A percentile compares a stretch with the other conserved stretches of the same genome.
Conservation (phyloP, 2,329 filamentous ascomycete genomes). For the Tolypocladium nubicola region DNA sequence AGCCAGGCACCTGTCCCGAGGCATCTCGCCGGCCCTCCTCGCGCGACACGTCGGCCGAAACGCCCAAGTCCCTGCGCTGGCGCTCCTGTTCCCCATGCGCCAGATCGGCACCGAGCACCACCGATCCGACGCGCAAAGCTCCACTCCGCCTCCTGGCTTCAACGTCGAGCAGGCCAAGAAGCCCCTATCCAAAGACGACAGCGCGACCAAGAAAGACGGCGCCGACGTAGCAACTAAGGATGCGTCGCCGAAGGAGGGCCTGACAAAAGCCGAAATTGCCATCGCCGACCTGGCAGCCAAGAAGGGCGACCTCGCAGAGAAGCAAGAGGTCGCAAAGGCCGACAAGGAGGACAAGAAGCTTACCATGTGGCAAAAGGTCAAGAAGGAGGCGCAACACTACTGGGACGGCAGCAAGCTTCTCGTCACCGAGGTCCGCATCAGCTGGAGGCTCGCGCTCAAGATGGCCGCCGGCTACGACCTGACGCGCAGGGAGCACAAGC, state of each 20-base stretch:
- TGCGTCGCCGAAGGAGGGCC: conserved; percentile 21
- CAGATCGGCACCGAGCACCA: conserved; percentile 50
- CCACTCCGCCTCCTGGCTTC: conserved; percentile 77
- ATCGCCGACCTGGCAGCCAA: conserved; percentile 53
- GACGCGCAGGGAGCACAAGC: conserved; percentile 83
- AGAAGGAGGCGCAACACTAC: conserved; percentile 88
- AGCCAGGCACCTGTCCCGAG: conserved; percentile 37
- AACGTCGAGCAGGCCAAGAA: conserved; percentile 85
- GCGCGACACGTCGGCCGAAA: conserved; percentile 35
- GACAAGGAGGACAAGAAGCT: conserved; percentile 73
- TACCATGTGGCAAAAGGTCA: conserved; percentile 84
- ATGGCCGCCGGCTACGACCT: conserved; percentile 98
- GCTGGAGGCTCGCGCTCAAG: conserved; percentile 80
- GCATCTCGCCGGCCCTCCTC: conserved; percentile 35
- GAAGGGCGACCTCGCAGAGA: conserved; percentile 51
- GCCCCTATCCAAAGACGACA: conserved; percentile 52
- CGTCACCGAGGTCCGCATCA: conserved; percentile 86
- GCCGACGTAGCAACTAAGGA: conserved; percentile 15
- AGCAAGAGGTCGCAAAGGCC: conserved; percentile 43
- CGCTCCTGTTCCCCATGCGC: conserved; percentile 46
- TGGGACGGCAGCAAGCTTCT: conserved; percentile 98
- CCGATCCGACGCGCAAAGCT: conserved; percentile 35
- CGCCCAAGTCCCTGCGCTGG: conserved; percentile 38
- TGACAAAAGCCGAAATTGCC: conserved; percentile 28
- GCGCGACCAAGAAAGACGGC: conserved; percentile 19